Percentiles rank a stretch among this genome's conserved stretches.
Conservation (phyloP, 2,329 filamentous ascomycete species). For the Penicillium palitans region DNA sequence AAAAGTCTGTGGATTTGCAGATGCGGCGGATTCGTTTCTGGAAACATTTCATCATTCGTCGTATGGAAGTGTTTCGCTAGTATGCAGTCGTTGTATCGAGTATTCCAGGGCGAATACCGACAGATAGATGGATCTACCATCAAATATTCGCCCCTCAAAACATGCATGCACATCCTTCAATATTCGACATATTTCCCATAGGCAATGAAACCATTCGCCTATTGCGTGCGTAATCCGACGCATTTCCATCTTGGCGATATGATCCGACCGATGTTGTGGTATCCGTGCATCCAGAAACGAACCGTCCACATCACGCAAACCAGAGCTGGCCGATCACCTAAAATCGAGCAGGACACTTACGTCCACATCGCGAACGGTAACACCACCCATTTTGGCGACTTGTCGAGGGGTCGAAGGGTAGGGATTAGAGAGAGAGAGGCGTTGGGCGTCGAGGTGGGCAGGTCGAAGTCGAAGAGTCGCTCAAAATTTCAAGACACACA, state of each 20-base stretch:
- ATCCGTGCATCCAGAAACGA: slow-evolving; percentile 23
- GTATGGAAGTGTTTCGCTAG: slow-evolving; percentile 7
- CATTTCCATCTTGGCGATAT: slow-evolving; percentile 11
- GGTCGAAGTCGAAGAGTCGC: slow-evolving; percentile 42
- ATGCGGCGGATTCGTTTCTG: slow-evolving; percentile 24
- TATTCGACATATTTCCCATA: slow-evolving; percentile 1
- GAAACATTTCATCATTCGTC: slow-evolving; percentile 17
- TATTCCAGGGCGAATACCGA: neutral
- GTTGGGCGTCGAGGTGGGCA: slow-evolving; percentile 39
- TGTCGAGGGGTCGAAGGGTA: slow-evolving; percentile 34
- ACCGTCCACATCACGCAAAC: slow-evolving; percentile 18
- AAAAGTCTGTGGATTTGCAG: slow-evolving; percentile 20
- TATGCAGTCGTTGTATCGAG: slow-evolving; percentile 1
- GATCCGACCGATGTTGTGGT: slow-evolving; percentile 10
- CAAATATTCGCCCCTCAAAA: slow-evolving; percentile 8
- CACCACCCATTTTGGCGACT: slow-evolving; percentile 64
- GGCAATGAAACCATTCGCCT: neutral
- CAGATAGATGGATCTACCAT: neutral
- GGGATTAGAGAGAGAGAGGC: slow-evolving; percentile 31
- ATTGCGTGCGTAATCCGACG: slow-evolving; percentile 6
- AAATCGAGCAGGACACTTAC: slow-evolving; percentile 45
- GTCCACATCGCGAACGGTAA: slow-evolving; percentile 67
- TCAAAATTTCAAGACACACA: slow-evolving; percentile 43
- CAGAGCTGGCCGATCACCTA: slow-evolving; percentile 20
- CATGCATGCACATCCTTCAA: slow-evolving; percentile 8